These are phyloP conservation scores for Phaffomyces opuntiae DNA, from an alignment of 805 yeast species.

Conservation along the genomic window DNA sequence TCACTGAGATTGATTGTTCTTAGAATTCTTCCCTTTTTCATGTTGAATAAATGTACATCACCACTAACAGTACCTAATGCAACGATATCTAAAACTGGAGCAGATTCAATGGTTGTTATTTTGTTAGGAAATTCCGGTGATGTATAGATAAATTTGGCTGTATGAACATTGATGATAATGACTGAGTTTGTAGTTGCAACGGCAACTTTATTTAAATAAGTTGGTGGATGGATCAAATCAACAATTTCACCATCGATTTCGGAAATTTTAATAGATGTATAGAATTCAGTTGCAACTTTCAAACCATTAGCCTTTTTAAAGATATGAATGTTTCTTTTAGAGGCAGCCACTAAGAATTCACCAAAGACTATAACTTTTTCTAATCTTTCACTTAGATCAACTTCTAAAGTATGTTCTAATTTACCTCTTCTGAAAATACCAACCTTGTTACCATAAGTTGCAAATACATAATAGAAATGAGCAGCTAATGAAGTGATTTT, in stretches of 20 bases:
- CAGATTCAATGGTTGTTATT: conserved; percentile 65
- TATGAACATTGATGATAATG: conserved; percentile 63
- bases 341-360: conserved; percentile 59
- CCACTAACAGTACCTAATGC: conserved; percentile 76
- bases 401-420: conserved; percentile 35
- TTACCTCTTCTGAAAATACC: conserved; percentile 82
- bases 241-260: conserved; percentile 66
- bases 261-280: conserved; percentile 55
- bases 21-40: conserved; percentile 54
- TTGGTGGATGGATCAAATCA: conserved; percentile 74
- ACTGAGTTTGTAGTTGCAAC: conserved; percentile 68
- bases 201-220: conserved; percentile 83
- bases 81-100: conserved; percentile 81
- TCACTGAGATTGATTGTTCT: conserved; percentile 39
- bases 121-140: conserved; percentile 47
- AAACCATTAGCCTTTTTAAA: conserved; percentile 42
- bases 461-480: conserved; percentile 79
- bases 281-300: conserved; percentile 52
- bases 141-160: conserved; percentile 64
- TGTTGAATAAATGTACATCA: conserved; percentile 53
- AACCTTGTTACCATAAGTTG: conserved; percentile 61
- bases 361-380: conserved; percentile 63
- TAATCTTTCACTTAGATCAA: conserved; percentile 31
- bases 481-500: conserved; percentile 68
- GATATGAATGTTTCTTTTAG: conserved; percentile 41